Conservation (phyloP, 805 yeast genomes). For the Spathaspora gorwiae region DNA sequence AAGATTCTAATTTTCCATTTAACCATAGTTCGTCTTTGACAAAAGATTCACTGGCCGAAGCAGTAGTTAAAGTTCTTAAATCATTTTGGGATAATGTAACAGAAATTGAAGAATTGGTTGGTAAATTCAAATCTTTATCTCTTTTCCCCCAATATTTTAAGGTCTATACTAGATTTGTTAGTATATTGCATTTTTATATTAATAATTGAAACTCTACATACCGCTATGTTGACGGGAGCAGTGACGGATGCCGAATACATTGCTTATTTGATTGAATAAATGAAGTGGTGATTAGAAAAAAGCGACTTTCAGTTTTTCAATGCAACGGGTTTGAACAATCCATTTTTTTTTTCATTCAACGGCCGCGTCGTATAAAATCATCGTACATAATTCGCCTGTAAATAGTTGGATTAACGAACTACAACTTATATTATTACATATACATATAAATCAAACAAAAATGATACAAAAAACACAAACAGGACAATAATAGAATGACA, state of each 20-base stretch:
- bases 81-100: constrained; percentile 91
- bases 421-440: no score
- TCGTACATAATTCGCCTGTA: no score
- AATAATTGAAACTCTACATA: constrained; percentile 33
- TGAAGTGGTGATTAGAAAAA: no score
- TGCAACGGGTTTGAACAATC: neutral
- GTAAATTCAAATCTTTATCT: constrained; percentile 80
- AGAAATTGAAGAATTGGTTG: constrained; percentile 93
- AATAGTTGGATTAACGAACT: no score
- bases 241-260: constrained; percentile 75
- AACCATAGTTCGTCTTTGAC: constrained; percentile 70
- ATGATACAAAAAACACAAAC: neutral
- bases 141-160: constrained; percentile 99
- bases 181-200: neutral
- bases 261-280: no score
- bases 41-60: constrained; percentile 58
- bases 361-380: neutral
- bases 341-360: neutral
- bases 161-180: constrained; percentile 42
- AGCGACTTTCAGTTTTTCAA: no score
- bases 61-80: constrained; percentile 87
- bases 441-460: neutral
- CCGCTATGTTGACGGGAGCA: constrained; percentile 97
- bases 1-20: constrained; percentile 77
- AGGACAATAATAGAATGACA: no score